phyloP scores from a whole-genome alignment of 1,284 basidiomycete species.

The Hemileccinum hortonii region DNA sequence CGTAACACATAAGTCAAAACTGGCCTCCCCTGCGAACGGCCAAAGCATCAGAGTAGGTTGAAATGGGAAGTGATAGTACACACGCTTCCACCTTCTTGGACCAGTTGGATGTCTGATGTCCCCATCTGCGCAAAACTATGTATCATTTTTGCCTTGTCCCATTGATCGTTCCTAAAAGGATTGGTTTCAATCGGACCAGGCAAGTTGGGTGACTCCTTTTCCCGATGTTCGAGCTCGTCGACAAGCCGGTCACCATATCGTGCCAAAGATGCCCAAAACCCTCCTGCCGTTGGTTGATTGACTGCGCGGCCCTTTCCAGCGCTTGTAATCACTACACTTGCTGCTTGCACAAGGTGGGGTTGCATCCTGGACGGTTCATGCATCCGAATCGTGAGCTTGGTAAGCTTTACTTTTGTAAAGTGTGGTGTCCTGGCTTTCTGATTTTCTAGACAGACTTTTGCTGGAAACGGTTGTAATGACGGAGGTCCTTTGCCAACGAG shows the following conservation, averaged over 20 bases:
- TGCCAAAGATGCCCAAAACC: constrained; percentile 75
- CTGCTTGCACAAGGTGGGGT: constrained; percentile 51
- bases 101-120: constrained; percentile 21
- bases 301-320: constrained; percentile 34
- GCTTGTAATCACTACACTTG: constrained; percentile 52
- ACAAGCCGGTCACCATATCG: constrained; percentile 73
- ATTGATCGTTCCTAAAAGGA: constrained; percentile 53
- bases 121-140: constrained; percentile 67
- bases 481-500: constrained; percentile 54
- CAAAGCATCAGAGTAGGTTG: constrained; percentile 2
- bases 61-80: constrained; percentile 2
- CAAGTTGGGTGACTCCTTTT: constrained; percentile 47
- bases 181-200: constrained; percentile 36
- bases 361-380: constrained; percentile 52
- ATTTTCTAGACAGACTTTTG: not conserved
- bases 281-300: constrained; percentile 37
- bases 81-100: constrained; percentile 19
- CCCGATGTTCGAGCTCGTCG: constrained; percentile 58
- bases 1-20: constrained; percentile 44
- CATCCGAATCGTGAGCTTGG: constrained; percentile 57
- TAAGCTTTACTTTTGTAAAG: constrained; percentile 44
- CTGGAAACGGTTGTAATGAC: constrained; percentile 41
- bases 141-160: constrained; percentile 79
- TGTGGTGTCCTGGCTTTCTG: constrained; percentile 5
- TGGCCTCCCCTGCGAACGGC: constrained; percentile 37